Conservation (phyloP, 2,329 filamentous ascomycete genomes). For the Aureobasidium musti region DNA sequence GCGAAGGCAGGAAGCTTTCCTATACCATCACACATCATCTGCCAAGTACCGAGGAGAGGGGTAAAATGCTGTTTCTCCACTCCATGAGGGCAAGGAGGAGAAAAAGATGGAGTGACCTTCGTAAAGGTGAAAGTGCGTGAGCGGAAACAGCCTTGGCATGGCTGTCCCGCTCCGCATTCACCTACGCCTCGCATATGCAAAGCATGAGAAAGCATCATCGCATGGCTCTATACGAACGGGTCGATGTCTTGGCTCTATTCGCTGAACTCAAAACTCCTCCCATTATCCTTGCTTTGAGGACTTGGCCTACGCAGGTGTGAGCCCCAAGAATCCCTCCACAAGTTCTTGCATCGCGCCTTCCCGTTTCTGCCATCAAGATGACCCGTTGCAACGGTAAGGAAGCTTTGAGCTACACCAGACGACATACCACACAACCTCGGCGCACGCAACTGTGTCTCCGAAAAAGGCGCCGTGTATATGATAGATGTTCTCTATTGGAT, state of each 20-base stretch:
- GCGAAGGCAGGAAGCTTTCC: neutral
- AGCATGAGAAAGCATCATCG: slow-evolving; percentile 10
- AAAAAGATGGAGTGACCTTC: neutral
- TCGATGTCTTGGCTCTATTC: neutral
- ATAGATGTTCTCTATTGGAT: slow-evolving; percentile 7
- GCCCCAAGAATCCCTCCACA: neutral
- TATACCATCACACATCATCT: neutral
- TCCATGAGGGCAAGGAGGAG: neutral
- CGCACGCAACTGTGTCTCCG: slow-evolving; percentile 9
- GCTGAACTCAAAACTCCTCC: neutral
- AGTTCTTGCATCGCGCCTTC: neutral
- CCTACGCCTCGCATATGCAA: slow-evolving; percentile 6
- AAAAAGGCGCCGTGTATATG: slow-evolving; percentile 16
- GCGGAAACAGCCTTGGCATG: slow-evolving; percentile 8
- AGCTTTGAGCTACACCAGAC: slow-evolving; percentile 10
- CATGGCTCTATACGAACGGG: neutral
- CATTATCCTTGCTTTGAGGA: neutral
- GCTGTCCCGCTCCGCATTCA: neutral
- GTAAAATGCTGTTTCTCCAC: neutral
- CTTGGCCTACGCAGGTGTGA: slow-evolving; percentile 21
- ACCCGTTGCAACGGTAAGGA: slow-evolving; percentile 1
- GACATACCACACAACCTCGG: slow-evolving; percentile 5
- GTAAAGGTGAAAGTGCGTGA: neutral
- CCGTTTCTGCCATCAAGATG: slow-evolving; percentile 9
- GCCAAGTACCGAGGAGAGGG: slow-evolving; percentile 8